Evolutionary conservation across 495 filamentous ascomycete species (phyloP), one percentile per base, ranked within the genome.

Genomic region (Penicillium malachiteum): DNA sequence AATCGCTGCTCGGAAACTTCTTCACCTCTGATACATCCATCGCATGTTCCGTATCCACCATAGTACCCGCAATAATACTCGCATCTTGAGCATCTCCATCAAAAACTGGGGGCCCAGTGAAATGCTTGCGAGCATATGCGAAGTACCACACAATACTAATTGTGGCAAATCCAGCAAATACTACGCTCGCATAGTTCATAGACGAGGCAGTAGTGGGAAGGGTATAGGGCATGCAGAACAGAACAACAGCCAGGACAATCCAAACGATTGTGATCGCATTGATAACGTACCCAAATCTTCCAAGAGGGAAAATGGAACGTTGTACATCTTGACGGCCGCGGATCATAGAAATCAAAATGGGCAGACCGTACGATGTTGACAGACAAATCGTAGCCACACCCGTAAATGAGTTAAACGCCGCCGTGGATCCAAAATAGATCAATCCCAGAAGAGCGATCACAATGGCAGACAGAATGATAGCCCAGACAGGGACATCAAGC

Each of bases 91-190:
- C 67, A 17, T 75, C 70, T 35, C 79, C 75, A 31, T 68, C 64
- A 43, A 66, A 62, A 14, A 86, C 63, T 0, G 86, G 86, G 0
- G 88, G 88, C 0, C 88, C 88, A 9, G 72, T 78, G 65, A 90
- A 91, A 59, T 86, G 76, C 68, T 85, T 86, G 54, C 84, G 80
- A 35, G 87, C 87, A 76, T 87, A 84, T 1, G 78, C 74, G 48
- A 86, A 78, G 73, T 91, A 90, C 86, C 87, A 90, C 1, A 78
- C 59, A 11, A 81, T 62, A 39, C 78, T 77, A 50, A 87, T 81
- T 14, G 65, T 40, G 5, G 76, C 81, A 57, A 86, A 85, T 0
- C 79, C 82, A 30, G 80, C 78, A 64, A 88, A 87, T 34, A 87
- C 84, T 17, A 83, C 84, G 33, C 74, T 80, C 26, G 84, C 84